A percentile compares a stretch with the other conserved stretches of the same genome.
Conservation (phyloP, 2,329 filamentous ascomycete genomes). For the Pyrenochaeta sp. region DNA sequence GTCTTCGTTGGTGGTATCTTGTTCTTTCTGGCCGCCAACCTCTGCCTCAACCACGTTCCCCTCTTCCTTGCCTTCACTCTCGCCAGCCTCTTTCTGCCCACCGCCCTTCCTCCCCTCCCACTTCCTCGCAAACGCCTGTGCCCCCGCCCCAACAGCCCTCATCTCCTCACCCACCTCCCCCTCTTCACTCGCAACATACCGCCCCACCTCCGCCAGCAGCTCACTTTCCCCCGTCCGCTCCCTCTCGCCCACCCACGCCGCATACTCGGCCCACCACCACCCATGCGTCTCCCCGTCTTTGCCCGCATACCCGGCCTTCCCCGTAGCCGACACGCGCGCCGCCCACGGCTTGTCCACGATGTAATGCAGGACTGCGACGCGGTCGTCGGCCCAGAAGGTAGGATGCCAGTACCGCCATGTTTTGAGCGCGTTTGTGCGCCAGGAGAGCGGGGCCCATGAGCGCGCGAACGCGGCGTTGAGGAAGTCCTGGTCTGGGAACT, state of each 20-base stretch:
- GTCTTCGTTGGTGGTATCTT: slow-evolving; percentile 1
- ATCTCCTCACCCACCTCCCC: slow-evolving; percentile 36
- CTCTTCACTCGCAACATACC: slow-evolving; percentile 31
- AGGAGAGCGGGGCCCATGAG: slow-evolving; percentile 55
- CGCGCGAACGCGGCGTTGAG: slow-evolving; percentile 57
- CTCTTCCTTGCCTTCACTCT: not conserved
- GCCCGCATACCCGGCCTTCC: slow-evolving; percentile 57
- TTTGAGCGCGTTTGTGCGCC: slow-evolving; percentile 63
- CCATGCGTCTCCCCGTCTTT: slow-evolving; percentile 60
- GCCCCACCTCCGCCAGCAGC: slow-evolving; percentile 23
- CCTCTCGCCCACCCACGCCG: slow-evolving; percentile 48
- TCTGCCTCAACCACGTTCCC: not conserved
- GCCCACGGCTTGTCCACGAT: slow-evolving; percentile 66
- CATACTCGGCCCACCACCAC: slow-evolving; percentile 62
- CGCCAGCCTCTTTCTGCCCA: slow-evolving; percentile 2
- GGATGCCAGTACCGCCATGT: slow-evolving; percentile 62
- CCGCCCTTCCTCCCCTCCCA: no score
- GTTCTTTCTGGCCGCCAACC: slow-evolving; percentile 1
- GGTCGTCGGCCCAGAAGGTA: slow-evolving; percentile 59
- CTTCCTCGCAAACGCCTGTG: slow-evolving; percentile 43
- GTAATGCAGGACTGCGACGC: slow-evolving; percentile 60
- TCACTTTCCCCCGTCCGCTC: slow-evolving; percentile 23
- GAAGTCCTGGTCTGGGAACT: slow-evolving; percentile 64
- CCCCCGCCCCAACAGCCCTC: slow-evolving; percentile 39
- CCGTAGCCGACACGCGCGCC: slow-evolving; percentile 50